phyloP scores from a whole-genome alignment of 2,329 filamentous ascomycete species.

The Diaporthe vexans region DNA sequence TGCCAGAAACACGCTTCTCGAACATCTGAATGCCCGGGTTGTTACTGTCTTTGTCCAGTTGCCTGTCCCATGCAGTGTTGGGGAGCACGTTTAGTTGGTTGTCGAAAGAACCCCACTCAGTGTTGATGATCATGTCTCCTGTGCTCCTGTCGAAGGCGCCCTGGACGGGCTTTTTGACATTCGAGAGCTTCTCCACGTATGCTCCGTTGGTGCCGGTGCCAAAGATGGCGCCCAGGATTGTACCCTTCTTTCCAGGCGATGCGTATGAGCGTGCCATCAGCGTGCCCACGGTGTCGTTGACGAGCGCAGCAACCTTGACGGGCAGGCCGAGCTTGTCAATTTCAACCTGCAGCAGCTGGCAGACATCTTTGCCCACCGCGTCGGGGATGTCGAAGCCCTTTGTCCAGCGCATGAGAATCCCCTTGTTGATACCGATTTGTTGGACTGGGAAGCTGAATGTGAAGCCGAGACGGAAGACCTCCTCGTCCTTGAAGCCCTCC shows the following conservation, averaged over 20 bases:
- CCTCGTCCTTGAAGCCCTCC: constrained; percentile 75
- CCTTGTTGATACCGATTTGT: constrained; percentile 95
- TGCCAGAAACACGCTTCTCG: constrained; percentile 97
- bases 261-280: constrained; percentile 98
- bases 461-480: constrained; percentile 95
- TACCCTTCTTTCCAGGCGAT: constrained; percentile 86
- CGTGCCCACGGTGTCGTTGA: constrained; percentile 98
- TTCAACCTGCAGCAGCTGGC: constrained; percentile 87
- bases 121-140: constrained; percentile 97
- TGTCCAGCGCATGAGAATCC: constrained; percentile 94
- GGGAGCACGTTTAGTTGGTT: constrained; percentile 92
- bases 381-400: constrained; percentile 99
- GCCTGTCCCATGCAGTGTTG: constrained; percentile 84
- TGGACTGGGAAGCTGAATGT: constrained; percentile 98
- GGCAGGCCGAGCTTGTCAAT: constrained; percentile 89
- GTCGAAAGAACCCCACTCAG: constrained; percentile 98
- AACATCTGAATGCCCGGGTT: constrained; percentile 99
- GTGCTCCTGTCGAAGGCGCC: constrained; percentile 83
- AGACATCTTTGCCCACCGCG: constrained; percentile 94
- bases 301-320: constrained; percentile 93
- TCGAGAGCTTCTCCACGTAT: constrained; percentile 91
- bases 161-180: constrained; percentile 82
- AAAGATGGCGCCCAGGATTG: constrained; percentile 95
- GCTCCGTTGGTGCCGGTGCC: constrained; percentile 98
- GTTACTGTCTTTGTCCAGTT: constrained; percentile 83